Base-by-base conservation (phyloP, 2,329 filamentous ascomycete species). In the Aspergillus pseudotamarii region DNA sequence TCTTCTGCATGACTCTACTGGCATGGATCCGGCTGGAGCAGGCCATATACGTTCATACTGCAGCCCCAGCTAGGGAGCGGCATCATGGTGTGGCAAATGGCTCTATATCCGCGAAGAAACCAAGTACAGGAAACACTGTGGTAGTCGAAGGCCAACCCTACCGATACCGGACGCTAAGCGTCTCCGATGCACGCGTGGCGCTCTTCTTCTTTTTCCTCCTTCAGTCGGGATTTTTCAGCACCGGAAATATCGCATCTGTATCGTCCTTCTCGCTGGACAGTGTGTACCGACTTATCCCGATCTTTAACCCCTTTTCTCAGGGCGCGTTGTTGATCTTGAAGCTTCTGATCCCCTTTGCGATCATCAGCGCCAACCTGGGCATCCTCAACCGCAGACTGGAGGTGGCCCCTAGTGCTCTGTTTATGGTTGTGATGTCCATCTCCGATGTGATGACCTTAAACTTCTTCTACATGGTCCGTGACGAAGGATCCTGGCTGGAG, bases 391-490 rank as follows among this genome's bases (percentile, higher is more conserved):
- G 89, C 70, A 83, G 91, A 8, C 82, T 99, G 0, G 90, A 91
- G 19, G 90, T 99, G 0, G 91, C 93, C 10, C 94, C 93, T 0
- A 93, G 91, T 45, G 92, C 93, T 6, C 82, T 99, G 4, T 97
- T 98, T 80, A 97, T 97, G 90, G 82, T 94, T 2, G 93, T 96
- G 57, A 96, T 97, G 88, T 91, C 91, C 0, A 87, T 96, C 58
- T 94, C 91, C 64, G 95, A 99, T 75, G 88, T 97, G 57, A 84
- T 98, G 75, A 98, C 95, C 4, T 84, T 99, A 58, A 92, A 95
- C 72, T 99, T 99, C 82, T 99, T 99, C 80, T 99, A 92, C 88
- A 92, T 97, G 71, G 95, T 99, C 53, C 91, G 91, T 72, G 95
- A 99, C 71, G 95, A 99, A 76, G 95, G 95, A 0, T 95, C 91